Conservation (phyloP, 768 basidiomycete species). For the Pholiota conissans region DNA sequence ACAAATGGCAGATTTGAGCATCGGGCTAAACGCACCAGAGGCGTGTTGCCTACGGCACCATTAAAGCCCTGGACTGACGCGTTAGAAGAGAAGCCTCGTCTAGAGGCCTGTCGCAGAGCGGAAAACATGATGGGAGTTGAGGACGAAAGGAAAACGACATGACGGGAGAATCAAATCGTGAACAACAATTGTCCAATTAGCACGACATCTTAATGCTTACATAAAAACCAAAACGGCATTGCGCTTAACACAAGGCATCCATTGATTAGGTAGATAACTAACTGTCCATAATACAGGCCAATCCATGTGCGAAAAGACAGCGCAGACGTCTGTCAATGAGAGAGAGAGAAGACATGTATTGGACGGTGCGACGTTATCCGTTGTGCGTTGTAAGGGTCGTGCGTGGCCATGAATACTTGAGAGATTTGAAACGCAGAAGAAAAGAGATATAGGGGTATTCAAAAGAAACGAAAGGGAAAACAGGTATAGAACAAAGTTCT, state of each 20-base stretch:
- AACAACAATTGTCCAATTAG: constrained; percentile 23
- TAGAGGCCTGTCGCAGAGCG: constrained; percentile 26
- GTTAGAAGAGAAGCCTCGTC: constrained; percentile 38
- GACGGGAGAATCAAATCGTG: constrained; percentile 1
- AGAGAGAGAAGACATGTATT: constrained; percentile 25
- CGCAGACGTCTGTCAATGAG: constrained; percentile 14
- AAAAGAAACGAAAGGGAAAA: constrained; percentile 21
- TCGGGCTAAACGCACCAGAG: constrained; percentile 57
- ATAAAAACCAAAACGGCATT: constrained; percentile 20
- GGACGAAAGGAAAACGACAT: constrained; percentile 6
- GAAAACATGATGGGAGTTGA: constrained; percentile 33
- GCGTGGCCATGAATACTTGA: constrained; percentile 38
- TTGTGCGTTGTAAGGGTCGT: constrained; percentile 39
- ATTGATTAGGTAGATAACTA: constrained; percentile 10
- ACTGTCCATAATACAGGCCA: constrained; percentile 14
- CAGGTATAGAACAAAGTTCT: constrained; percentile 17
- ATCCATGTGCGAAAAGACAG: constrained; percentile 18
- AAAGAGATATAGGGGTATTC: constrained; percentile 34
- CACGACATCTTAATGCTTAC: constrained; percentile 36
- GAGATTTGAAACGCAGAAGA: constrained; percentile 11
- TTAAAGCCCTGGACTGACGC: constrained; percentile 73
- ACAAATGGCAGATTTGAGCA: background rate
- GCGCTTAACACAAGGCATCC: constrained; percentile 10
- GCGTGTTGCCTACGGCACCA: constrained; percentile 91
- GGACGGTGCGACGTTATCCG: constrained; percentile 29